These are phyloP conservation scores for Podospora appendiculata DNA, from an alignment of 495 filamentous ascomycete genomes.

Conservation along the genomic window DNA sequence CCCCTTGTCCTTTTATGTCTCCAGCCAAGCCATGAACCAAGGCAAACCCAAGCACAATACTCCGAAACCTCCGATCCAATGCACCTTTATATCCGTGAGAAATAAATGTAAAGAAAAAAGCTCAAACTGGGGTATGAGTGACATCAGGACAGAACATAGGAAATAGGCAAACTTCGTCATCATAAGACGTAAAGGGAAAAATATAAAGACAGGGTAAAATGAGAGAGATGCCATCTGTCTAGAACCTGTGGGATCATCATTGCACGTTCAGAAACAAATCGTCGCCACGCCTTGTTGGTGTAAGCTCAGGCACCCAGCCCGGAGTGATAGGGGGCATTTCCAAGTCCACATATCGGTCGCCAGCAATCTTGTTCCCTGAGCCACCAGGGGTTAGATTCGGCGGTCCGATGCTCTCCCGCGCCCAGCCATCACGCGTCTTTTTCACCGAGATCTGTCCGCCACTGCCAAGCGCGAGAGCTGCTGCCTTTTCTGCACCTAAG, in stretches of 20 bases:
- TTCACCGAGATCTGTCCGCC: constrained; percentile 10
- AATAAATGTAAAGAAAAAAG: no score
- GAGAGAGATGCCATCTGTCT: not conserved
- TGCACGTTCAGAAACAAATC: constrained; percentile 37
- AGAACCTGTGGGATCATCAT: constrained; percentile 3
- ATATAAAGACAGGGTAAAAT: constrained; percentile 1
- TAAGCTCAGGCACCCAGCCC: constrained; percentile 42
- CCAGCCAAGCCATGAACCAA: not conserved
- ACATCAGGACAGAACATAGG: no score
- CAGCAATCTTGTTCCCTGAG: not conserved
- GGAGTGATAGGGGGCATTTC: constrained; percentile 35
- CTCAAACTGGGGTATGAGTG: no score
- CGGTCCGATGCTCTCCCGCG: constrained; percentile 5
- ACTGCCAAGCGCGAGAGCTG: constrained; percentile 20
- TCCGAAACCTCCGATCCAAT: no score
- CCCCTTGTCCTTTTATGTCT: not conserved
- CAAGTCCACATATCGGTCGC: not conserved
- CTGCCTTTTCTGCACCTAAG: constrained; percentile 37
- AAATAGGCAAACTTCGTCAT: no score
- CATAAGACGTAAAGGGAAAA: not conserved
- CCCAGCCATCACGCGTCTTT: constrained; percentile 14
- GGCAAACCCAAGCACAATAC: no score
- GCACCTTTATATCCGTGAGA: no score
- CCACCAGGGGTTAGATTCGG: not conserved
- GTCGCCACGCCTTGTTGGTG: constrained; percentile 37